phyloP scores from a whole-genome alignment of 2,329 filamentous ascomycete genomes.

The Verticillium nubilum region DNA sequence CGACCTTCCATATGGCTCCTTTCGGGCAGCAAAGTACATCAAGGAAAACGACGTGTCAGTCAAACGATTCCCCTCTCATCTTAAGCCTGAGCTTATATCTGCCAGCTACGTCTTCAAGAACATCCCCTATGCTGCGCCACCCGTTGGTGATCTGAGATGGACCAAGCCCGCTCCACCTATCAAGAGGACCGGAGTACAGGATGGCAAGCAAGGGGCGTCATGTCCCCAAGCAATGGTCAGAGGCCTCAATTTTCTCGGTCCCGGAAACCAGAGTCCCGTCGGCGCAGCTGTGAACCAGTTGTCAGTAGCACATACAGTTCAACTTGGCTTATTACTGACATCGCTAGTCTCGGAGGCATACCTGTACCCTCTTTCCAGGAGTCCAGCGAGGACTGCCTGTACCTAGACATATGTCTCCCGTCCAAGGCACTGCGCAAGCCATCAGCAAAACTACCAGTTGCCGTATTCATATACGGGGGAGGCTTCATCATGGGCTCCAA shows the following conservation, averaged over 20 bases:
- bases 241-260: conserved; percentile 23
- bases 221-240: conserved; percentile 14
- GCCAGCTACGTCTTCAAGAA: conserved; percentile 33
- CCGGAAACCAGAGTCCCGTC: conserved; percentile 24
- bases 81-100: conserved; percentile 5
- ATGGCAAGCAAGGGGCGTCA: conserved; percentile 15
- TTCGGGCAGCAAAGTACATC: conserved; percentile 1
- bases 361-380: conserved; percentile 23
- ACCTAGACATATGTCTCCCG: conserved; percentile 44
- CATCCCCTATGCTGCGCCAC: conserved; percentile 36
- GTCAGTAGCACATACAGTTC: conserved; percentile 13
- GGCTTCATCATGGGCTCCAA: conserved; percentile 38
- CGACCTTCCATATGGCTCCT: conserved; percentile 1
- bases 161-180: conserved; percentile 29
- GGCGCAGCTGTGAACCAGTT: conserved; percentile 27
- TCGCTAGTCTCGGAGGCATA: conserved; percentile 21
- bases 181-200: conserved; percentile 21
- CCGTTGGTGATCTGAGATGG: conserved; percentile 32
- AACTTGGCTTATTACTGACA: background rate
- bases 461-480: conserved; percentile 41
- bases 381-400: conserved; percentile 39
- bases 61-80: background rate
- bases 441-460: conserved; percentile 32
- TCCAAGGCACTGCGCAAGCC: conserved; percentile 30
- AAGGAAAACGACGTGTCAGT: conserved; percentile 1